These are phyloP conservation scores for Cyclocybe cylindracea DNA, from an alignment of 768 basidiomycete species.

Conservation along the genomic window DNA sequence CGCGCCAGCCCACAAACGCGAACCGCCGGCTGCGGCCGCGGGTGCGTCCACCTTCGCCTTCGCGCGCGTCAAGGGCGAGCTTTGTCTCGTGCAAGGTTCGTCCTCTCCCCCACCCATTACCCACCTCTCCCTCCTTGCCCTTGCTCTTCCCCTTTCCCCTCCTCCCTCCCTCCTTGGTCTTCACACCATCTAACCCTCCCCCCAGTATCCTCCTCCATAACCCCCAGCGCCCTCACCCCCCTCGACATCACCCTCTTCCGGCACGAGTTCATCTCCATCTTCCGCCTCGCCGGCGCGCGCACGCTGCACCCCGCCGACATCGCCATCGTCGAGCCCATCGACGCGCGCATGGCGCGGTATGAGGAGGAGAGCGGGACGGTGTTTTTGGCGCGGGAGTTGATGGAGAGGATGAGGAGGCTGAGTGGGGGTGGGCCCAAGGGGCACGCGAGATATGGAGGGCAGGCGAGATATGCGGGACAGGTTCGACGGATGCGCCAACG, in stretches of 20 bases:
- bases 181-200: neutral
- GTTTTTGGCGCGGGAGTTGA: slow-evolving; percentile 54
- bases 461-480: too few species aligned
- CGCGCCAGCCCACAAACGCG: slow-evolving; percentile 32
- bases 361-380: slow-evolving; percentile 62
- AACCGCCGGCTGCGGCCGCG: too few species aligned
- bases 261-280: slow-evolving; percentile 67
- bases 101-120: slow-evolving; percentile 10
- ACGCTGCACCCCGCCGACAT: slow-evolving; percentile 53
- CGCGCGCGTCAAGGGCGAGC: slow-evolving; percentile 56
- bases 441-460: too few species aligned
- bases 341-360: slow-evolving; percentile 47
- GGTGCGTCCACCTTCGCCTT: slow-evolving; percentile 50
- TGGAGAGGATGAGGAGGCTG: slow-evolving; percentile 43
- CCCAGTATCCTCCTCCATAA: slow-evolving; percentile 38
- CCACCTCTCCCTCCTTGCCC: too few species aligned
- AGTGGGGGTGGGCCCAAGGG: slow-evolving; percentile 10
- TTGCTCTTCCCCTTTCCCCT: too few species aligned
- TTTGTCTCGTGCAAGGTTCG: slow-evolving; percentile 69
- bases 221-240: slow-evolving; percentile 44
- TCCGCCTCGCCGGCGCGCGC: slow-evolving; percentile 48
- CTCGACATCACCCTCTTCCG: slow-evolving; percentile 56
- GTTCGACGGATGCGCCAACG: too few species aligned
- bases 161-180: too few species aligned
- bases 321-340: slow-evolving; percentile 51